Evolutionary conservation across 2,329 filamentous ascomycete genomes (phyloP).

Genomic region (Pochonia chlamydosporia): DNA sequence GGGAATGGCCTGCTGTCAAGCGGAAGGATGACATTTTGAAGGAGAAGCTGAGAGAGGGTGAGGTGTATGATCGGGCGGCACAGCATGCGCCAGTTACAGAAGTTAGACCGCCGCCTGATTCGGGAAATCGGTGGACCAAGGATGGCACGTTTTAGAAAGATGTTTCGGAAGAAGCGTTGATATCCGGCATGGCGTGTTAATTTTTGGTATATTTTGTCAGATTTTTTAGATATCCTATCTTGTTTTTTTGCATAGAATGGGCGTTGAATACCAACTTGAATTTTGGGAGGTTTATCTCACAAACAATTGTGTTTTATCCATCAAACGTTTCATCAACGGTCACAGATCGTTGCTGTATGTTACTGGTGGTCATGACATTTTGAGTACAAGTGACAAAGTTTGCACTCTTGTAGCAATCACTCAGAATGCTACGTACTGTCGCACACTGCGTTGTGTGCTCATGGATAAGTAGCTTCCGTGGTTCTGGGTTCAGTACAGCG

Average conservation of each 20-base stretch:
- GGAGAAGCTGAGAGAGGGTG: conserved; percentile 14
- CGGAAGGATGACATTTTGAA: conserved; percentile 45
- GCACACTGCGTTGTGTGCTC: no score
- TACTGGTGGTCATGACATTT: no score
- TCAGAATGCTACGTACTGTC: no score
- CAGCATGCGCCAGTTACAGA: conserved; percentile 24
- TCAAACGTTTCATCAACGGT: no score
- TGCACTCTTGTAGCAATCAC: no score
- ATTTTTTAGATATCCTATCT: background rate
- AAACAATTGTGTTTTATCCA: no score
- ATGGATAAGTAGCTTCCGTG: no score
- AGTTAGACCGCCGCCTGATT: conserved; percentile 13
- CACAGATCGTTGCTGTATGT: no score
- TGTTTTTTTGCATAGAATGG: background rate
- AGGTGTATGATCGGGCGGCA: conserved; percentile 19
- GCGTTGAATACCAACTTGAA: background rate
- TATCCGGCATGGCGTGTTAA: background rate
- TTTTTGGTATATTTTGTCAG: background rate
- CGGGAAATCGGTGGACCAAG: conserved; percentile 15
- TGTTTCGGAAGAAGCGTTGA: no score
- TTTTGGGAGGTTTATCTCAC: background rate
- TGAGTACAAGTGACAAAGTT: no score
- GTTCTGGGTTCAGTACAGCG: no score
- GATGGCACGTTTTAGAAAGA: conserved; percentile 19
- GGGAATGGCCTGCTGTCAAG: conserved; percentile 40